Conservation (phyloP, 495 filamentous ascomycete species). For the Jackrogersella multiformis region DNA sequence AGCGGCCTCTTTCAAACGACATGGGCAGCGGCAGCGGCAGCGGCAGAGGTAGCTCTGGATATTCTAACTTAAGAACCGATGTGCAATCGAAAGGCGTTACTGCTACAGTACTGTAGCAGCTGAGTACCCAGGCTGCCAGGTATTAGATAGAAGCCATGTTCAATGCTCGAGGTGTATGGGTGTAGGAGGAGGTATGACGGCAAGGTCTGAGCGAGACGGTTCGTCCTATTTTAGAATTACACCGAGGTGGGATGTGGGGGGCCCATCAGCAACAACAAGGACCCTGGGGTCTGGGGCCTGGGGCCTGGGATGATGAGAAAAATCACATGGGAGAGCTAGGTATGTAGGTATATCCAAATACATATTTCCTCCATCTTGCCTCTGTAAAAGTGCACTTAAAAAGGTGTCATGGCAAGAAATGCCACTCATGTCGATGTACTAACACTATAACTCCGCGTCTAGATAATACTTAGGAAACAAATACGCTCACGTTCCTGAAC, state of each 20-base stretch:
- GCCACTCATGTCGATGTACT: too few species aligned
- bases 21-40: too few species aligned
- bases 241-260: conserved; percentile 38
- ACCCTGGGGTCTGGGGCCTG: too few species aligned
- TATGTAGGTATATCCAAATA: conserved; percentile 1
- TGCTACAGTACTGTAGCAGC: not conserved
- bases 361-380: not conserved
- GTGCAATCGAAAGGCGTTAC: not conserved
- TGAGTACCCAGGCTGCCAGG: too few species aligned
- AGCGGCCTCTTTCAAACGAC: conserved; percentile 22
- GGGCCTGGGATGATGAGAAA: not conserved
- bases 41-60: conserved; percentile 29
- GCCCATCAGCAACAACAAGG: conserved; percentile 5
- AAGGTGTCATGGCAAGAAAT: not conserved
- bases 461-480: conserved; percentile 9
- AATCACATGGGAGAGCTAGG: conserved; percentile 8
- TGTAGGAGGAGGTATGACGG: not conserved
- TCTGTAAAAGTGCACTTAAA: not conserved
- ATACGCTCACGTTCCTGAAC: conserved; percentile 22
- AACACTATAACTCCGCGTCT: too few species aligned
- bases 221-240: conserved; percentile 28
- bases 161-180: too few species aligned
- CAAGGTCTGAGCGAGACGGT: conserved; percentile 6
- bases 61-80: conserved; percentile 16
- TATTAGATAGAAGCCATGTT: too few species aligned